phyloP scores from a whole-genome alignment of 805 yeast genomes.

The Nakazawaea pomicola region DNA sequence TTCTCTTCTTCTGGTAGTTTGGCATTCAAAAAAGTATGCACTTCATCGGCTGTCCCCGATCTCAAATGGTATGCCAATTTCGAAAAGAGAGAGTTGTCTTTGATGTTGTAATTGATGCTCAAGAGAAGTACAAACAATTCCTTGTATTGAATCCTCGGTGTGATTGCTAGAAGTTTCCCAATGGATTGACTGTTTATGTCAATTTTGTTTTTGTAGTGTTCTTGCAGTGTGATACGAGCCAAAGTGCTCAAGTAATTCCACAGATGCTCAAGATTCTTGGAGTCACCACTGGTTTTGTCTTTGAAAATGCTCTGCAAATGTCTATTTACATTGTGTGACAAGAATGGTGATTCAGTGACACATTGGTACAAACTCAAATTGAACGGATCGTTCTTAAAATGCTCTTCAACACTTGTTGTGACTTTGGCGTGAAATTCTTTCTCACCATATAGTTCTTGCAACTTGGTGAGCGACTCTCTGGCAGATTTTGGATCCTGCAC shows the following conservation, averaged over 20 bases:
- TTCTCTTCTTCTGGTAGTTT: not conserved
- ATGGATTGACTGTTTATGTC: not conserved
- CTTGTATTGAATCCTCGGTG: conserved; percentile 2
- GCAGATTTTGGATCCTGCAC: conserved; percentile 3
- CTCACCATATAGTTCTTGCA: conserved; percentile 2
- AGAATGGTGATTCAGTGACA: not conserved
- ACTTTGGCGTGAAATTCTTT: conserved; percentile 5
- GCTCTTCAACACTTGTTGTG: not conserved
- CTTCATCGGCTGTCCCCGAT: conserved; percentile 4
- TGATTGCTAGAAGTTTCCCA: not conserved
- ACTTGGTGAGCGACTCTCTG: conserved; percentile 3
- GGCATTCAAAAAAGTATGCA: conserved; percentile 6
- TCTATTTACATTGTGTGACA: not conserved
- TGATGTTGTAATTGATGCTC: conserved; percentile 1
- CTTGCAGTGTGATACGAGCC: not conserved
- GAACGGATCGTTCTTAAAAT: not conserved
- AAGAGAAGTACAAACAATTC: conserved; percentile 6
- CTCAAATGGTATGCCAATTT: not conserved
- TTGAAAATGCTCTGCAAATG: not conserved
- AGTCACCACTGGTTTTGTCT: not conserved
- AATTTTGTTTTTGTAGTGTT: not conserved
- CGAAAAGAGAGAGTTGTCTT: not conserved
- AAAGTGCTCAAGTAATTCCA: not conserved
- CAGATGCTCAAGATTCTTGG: not conserved
- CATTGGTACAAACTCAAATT: conserved; percentile 8